Conservation (phyloP, 352 stramenopile species). For the Pythium biforme region DNA sequence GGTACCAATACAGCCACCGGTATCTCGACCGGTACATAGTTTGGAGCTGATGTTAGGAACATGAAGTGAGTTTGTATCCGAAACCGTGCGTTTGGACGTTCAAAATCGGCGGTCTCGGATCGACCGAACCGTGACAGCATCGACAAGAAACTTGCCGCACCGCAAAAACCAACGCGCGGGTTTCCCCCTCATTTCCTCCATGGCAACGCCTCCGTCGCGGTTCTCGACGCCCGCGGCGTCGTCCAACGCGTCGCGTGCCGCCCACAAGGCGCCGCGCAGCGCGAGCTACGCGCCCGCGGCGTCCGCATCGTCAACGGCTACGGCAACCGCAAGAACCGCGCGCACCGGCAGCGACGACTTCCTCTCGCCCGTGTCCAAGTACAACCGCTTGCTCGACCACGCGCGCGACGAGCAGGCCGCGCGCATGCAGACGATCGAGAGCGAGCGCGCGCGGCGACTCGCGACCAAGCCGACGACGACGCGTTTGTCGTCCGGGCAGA, state of each 20-base stretch:
- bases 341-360: constrained; percentile 22
- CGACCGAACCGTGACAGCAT: not conserved
- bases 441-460: constrained; percentile 21
- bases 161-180: not conserved
- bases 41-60: not conserved
- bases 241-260: not conserved
- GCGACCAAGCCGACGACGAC: constrained; percentile 18
- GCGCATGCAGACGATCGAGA: constrained; percentile 30
- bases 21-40: not conserved
- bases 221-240: constrained; percentile 19
- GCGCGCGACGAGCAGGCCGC: constrained; percentile 29
- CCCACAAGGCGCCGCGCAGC: constrained; percentile 8
- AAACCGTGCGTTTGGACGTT: constrained; percentile 19
- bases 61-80: constrained; percentile 13
- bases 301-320: constrained; percentile 6
- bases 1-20: not conserved
- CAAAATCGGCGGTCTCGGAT: constrained; percentile 16
- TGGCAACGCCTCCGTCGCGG: constrained; percentile 25
- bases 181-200: not conserved
- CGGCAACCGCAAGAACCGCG: not conserved
- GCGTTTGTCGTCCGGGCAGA: not conserved
- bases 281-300: constrained; percentile 15
- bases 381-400: constrained; percentile 26
- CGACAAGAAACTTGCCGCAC: too few relatives aligned
- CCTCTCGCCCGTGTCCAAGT: constrained; percentile 38